Conservation (phyloP, 179 eudicot species). For the Silene coronaria region DNA sequence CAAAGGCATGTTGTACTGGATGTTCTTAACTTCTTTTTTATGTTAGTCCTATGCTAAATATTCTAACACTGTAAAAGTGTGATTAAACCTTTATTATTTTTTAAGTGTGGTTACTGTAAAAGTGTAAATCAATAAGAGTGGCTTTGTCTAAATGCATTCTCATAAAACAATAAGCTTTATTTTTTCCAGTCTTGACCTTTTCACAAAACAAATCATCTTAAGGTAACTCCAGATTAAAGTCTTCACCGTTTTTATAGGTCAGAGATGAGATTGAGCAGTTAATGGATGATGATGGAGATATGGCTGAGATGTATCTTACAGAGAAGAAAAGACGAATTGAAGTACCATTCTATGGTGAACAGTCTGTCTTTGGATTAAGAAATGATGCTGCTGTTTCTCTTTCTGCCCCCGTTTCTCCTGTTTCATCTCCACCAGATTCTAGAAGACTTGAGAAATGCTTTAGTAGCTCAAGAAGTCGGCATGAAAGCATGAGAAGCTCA, state of each 20-base stretch:
- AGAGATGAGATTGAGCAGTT: conserved; percentile 98
- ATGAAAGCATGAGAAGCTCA: conserved; percentile 74
- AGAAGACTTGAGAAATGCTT: conserved; percentile 75
- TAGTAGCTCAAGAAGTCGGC: conserved; percentile 86
- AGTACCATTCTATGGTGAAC: conserved; percentile 64
- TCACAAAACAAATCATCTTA: background rate
- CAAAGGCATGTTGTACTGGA: background rate
- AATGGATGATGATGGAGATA: conserved; percentile 99
- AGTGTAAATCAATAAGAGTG: background rate
- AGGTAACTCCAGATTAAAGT: background rate
- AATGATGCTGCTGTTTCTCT: conserved; percentile 50
- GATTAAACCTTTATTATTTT: background rate
- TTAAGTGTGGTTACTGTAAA: background rate
- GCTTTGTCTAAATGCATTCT: background rate
- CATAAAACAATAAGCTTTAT: background rate
- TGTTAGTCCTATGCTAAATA: background rate
- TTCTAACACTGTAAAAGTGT: background rate
- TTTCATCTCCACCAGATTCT: conserved; percentile 63
- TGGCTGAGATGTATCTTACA: conserved; percentile 98
- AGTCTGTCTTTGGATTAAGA: conserved; percentile 57
- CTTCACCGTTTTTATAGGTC: conserved; percentile 43
- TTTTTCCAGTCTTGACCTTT: background rate
- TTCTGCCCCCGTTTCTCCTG: conserved; percentile 95
- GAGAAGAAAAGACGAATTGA: conserved; percentile 88
- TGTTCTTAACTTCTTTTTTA: background rate